These are phyloP conservation scores for Cryptomeria japonica DNA, from an alignment of 75 land plant species.

Conservation along the genomic window DNA sequence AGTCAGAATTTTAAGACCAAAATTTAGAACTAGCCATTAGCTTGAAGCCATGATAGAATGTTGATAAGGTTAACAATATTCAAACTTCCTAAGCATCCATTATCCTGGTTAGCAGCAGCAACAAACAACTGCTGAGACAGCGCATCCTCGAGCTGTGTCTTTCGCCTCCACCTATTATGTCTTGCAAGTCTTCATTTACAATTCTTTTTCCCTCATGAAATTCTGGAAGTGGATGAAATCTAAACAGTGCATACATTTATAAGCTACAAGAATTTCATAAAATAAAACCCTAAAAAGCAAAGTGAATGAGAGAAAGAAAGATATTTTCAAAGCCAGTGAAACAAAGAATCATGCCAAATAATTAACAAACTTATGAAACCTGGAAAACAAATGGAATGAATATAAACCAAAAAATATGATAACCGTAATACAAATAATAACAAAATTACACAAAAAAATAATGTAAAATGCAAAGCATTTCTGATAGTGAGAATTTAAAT, in stretches of 20 bases:
- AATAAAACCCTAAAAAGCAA: neutral
- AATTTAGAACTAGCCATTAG: constrained; percentile 17
- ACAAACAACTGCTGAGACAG: constrained; percentile 29
- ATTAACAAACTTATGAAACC: neutral
- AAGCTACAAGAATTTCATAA: neutral
- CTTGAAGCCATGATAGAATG: constrained; percentile 55
- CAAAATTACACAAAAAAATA: no score
- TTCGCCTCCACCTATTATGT: constrained; percentile 83
- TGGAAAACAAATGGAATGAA: neutral
- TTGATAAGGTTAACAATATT: constrained; percentile 54
- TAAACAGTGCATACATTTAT: constrained; percentile 15
- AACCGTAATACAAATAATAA: neutral
- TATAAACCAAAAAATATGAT: neutral
- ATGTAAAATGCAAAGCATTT: neutral
- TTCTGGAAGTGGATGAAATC: constrained; percentile 83
- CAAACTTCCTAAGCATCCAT: constrained; percentile 15
- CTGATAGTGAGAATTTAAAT: neutral
- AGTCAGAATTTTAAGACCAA: neutral
- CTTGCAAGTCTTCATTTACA: constrained; percentile 90
- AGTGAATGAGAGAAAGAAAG: neutral
- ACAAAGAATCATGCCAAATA: neutral
- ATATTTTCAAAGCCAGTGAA: neutral
- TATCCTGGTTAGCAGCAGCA: constrained; percentile 35
- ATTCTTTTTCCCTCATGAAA: constrained; percentile 93
- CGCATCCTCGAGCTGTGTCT: constrained; percentile 74